A percentile compares a stretch with the other conserved stretches of the same genome.
These are phyloP conservation scores for Cucumis melo DNA, from an alignment of 306 rosid species.

Conservation along the genomic window DNA sequence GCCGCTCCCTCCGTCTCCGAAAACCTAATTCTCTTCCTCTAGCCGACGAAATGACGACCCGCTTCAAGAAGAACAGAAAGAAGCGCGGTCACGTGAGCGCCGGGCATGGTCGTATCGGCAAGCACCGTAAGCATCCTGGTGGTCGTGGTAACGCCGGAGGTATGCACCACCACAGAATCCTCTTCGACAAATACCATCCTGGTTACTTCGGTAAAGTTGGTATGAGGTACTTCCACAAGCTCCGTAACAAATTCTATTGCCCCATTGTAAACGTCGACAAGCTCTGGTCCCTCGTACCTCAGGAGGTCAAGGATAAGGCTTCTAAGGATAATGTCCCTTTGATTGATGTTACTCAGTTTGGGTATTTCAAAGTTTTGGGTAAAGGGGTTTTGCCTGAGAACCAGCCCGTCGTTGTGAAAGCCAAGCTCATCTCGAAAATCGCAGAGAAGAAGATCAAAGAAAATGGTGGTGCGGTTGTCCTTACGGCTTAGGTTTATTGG, in stretches of 20 bases:
- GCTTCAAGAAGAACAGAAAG: slow-evolving; percentile 68
- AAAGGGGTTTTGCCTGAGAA: slow-evolving; percentile 54
- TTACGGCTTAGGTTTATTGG: slow-evolving; percentile 39
- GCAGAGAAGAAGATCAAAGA: slow-evolving; percentile 80
- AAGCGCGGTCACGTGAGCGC: slow-evolving; percentile 82
- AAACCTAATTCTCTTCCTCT: neutral
- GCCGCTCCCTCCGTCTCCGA: slow-evolving; percentile 9
- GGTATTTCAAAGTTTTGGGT: slow-evolving; percentile 65
- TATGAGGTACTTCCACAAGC: slow-evolving; percentile 71
- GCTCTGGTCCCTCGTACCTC: slow-evolving; percentile 63
- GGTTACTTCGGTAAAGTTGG: slow-evolving; percentile 73
- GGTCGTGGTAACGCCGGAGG: slow-evolving; percentile 83
- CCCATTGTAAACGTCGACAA: slow-evolving; percentile 64
- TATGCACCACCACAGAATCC: slow-evolving; percentile 76
- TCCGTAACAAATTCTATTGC: slow-evolving; percentile 48
- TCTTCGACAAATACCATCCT: slow-evolving; percentile 76
- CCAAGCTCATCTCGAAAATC: slow-evolving; percentile 52
- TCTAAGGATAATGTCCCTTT: slow-evolving; percentile 35
- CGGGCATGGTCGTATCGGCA: slow-evolving; percentile 64
- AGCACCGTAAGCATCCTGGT: slow-evolving; percentile 70
- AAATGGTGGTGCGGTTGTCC: slow-evolving; percentile 65
- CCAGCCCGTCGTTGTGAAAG: slow-evolving; percentile 54
- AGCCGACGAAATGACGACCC: slow-evolving; percentile 43
- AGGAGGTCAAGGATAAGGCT: slow-evolving; percentile 45
- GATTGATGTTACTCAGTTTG: slow-evolving; percentile 54